Conservation (phyloP, 2,329 filamentous ascomycete species). For the Diaporthe nobilis region DNA sequence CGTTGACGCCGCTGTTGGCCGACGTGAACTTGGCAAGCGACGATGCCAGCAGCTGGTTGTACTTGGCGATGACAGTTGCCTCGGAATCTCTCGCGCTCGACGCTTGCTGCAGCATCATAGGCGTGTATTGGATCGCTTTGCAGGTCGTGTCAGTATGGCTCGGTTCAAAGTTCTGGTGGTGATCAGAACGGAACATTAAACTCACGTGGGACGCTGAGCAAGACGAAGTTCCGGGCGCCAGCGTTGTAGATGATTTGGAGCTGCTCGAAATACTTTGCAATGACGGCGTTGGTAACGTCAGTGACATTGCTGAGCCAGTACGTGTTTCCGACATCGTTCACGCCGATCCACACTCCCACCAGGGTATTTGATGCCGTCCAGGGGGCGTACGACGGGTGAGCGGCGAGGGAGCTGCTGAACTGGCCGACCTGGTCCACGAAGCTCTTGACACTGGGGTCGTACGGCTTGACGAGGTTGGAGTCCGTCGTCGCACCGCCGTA, state of each 20-base stretch:
- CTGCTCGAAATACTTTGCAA: slow-evolving; percentile 59
- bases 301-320: slow-evolving; percentile 52
- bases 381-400: slow-evolving; percentile 51
- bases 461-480: slow-evolving; percentile 63
- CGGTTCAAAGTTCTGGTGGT: fast-evolving
- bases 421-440: slow-evolving; percentile 66
- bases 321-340: slow-evolving; percentile 63
- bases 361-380: slow-evolving; percentile 61
- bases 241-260: slow-evolving; percentile 63
- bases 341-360: slow-evolving; percentile 63
- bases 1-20: slow-evolving; percentile 52
- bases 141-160: neutral
- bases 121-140: slow-evolving; percentile 58
- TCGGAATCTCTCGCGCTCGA: slow-evolving; percentile 49
- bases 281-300: slow-evolving; percentile 55
- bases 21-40: slow-evolving; percentile 51
- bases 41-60: slow-evolving; percentile 53
- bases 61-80: slow-evolving; percentile 53
- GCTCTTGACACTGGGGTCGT: slow-evolving; percentile 61
- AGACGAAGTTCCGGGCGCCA: slow-evolving; percentile 70
- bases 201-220: slow-evolving; percentile 70
- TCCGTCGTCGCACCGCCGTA: slow-evolving; percentile 66
- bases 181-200: neutral
- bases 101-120: slow-evolving; percentile 49
- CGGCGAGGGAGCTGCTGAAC: slow-evolving; percentile 54